Conservation (phyloP, 768 basidiomycete genomes). For the Pleurotus salmoneostramineus region DNA sequence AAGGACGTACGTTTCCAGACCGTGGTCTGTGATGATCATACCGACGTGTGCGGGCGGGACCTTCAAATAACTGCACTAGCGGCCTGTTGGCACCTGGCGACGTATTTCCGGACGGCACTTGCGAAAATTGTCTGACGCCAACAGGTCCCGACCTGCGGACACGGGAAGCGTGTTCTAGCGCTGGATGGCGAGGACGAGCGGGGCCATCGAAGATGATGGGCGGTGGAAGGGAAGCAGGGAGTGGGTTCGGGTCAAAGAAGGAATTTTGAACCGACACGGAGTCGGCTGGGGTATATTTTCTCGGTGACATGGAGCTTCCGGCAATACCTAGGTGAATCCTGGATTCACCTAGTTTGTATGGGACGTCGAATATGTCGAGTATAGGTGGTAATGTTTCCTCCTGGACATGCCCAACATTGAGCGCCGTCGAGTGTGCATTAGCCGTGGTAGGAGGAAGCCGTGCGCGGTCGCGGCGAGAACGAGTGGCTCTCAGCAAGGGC, state of each 20-base stretch:
- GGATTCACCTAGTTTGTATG: slow-evolving; percentile 33
- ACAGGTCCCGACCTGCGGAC: slow-evolving; percentile 13
- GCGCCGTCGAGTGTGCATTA: background rate
- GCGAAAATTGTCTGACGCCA: slow-evolving; percentile 19
- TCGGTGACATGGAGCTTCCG: background rate
- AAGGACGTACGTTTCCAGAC: slow-evolving; percentile 8
- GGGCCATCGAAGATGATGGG: slow-evolving; percentile 49
- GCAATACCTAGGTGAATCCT: slow-evolving; percentile 19
- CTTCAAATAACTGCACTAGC: slow-evolving; percentile 37
- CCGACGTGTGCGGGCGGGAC: slow-evolving; percentile 32
- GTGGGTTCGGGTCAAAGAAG: slow-evolving; percentile 13
- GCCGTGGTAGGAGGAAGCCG: background rate
- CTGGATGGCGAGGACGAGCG: slow-evolving; percentile 26
- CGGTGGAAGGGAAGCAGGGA: slow-evolving; percentile 33
- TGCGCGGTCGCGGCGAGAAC: background rate
- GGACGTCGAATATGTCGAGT: slow-evolving; percentile 52
- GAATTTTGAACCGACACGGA: slow-evolving; percentile 6
- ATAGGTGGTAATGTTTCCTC: slow-evolving; percentile 26
- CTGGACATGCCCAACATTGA: slow-evolving; percentile 4
- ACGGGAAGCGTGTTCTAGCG: slow-evolving; percentile 18
- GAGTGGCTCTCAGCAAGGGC: background rate
- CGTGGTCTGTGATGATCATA: background rate
- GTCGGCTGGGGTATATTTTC: slow-evolving; percentile 1
- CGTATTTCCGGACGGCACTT: slow-evolving; percentile 11
- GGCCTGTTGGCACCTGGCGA: slow-evolving; percentile 23